phyloP scores from a whole-genome alignment of 2,329 filamentous ascomycete species.

The Ceratocystis variospora region DNA sequence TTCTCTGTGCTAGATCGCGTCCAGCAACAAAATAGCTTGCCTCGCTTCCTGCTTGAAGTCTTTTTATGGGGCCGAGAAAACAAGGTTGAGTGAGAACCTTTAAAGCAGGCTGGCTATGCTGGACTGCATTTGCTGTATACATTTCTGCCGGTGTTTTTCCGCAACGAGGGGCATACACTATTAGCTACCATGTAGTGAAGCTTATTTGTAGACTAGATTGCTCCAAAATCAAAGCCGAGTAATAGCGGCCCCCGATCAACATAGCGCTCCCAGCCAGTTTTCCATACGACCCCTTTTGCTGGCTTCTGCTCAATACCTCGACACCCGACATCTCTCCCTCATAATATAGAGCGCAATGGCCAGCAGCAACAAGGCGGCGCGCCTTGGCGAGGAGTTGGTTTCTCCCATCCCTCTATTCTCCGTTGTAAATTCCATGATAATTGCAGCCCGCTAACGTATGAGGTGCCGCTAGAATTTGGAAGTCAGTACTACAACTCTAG shows the following conservation, averaged over 20 bases:
- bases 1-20: constrained; percentile 9
- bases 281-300: background rate
- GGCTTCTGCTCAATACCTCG: background rate
- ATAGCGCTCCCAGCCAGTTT: background rate
- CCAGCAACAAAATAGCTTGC: background rate
- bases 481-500: constrained; percentile 47
- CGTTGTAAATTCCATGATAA: constrained; percentile 1
- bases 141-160: constrained; percentile 10
- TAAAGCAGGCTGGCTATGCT: background rate
- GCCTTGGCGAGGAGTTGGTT: constrained; percentile 48
- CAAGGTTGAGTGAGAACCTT: constrained; percentile 1
- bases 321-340: background rate
- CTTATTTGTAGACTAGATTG: background rate
- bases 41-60: constrained; percentile 7
- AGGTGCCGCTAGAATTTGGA: constrained; percentile 59
- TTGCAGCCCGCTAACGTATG: constrained; percentile 16
- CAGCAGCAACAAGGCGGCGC: constrained; percentile 46
- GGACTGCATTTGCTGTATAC: too few relatives aligned
- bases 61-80: constrained; percentile 14
- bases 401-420: constrained; percentile 2
- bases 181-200: background rate
- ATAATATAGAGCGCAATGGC: constrained; percentile 32
- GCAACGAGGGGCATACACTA: constrained; percentile 7
- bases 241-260: background rate
- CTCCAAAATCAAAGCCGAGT: background rate